phyloP scores from a whole-genome alignment of 257 asterid genomes.

The Solanum phureja region DNA sequence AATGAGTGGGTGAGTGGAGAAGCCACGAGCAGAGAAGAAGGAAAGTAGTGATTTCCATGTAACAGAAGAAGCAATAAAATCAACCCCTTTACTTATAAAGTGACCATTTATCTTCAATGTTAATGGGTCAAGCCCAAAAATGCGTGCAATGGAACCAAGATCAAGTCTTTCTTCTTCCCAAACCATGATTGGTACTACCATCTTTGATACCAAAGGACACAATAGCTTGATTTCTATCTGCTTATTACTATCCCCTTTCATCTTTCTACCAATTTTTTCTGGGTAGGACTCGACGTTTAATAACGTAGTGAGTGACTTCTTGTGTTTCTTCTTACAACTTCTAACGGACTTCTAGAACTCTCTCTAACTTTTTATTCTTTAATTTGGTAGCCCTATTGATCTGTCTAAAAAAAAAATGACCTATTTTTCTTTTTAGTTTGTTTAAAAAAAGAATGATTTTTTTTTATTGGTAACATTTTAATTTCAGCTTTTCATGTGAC shows the following conservation, averaged over 20 bases:
- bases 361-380: neutral
- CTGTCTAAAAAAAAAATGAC: fast-evolving
- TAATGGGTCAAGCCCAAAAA: slow-evolving; percentile 68
- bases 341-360: slow-evolving; percentile 37
- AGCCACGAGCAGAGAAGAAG: slow-evolving; percentile 61
- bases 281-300: neutral
- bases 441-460: no score
- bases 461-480: no score
- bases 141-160: slow-evolving; percentile 60
- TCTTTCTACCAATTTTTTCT: neutral
- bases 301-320: neutral
- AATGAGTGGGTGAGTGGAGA: slow-evolving; percentile 59
- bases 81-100: slow-evolving; percentile 72
- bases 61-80: slow-evolving; percentile 67
- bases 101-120: slow-evolving; percentile 74
- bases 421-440: fast-evolving
- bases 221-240: slow-evolving; percentile 32
- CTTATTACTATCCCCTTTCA: slow-evolving; percentile 17
- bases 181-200: slow-evolving; percentile 31
- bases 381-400: neutral
- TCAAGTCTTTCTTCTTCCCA: slow-evolving; percentile 58
- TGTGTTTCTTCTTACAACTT: neutral
- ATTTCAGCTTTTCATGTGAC: no score
- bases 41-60: slow-evolving; percentile 82
- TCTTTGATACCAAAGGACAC: slow-evolving; percentile 43